Evolutionary conservation across 192 early-diverging fungal species (phyloP).

Genomic region (Coemansia furcata): DNA sequence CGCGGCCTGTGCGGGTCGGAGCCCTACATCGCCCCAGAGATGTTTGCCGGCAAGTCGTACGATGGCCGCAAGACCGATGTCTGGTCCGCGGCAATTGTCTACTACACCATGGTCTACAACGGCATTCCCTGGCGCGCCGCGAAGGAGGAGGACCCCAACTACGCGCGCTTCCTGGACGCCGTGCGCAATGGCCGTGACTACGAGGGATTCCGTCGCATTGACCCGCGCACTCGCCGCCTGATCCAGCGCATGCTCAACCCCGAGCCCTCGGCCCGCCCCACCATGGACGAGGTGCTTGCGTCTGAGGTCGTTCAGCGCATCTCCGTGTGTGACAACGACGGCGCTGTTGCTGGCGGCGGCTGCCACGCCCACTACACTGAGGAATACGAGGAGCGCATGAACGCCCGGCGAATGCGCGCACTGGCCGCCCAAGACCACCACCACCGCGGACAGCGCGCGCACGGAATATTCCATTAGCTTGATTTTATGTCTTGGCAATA

Average conservation of each 20-base stretch:
- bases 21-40: conserved; percentile 96
- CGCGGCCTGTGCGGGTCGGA: conserved; percentile 91
- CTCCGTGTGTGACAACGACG: conserved; percentile 57
- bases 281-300: conserved; percentile 66
- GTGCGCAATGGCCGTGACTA: conserved; percentile 65
- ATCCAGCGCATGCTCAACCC: conserved; percentile 84
- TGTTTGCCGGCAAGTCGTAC: conserved; percentile 73
- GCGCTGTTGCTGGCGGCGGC: conserved; percentile 35
- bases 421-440: conserved; percentile 35
- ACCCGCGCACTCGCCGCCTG: conserved; percentile 63
- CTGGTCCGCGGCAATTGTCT: conserved; percentile 94
- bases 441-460: conserved; percentile 9
- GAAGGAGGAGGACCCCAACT: conserved; percentile 62
- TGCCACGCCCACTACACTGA: conserved; percentile 53
- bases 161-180: conserved; percentile 60
- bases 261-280: conserved; percentile 65
- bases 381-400: conserved; percentile 51
- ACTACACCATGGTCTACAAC: conserved; percentile 75
- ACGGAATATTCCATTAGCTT: neutral
- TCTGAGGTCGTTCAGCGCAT: conserved; percentile 78
- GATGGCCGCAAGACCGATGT: conserved; percentile 89
- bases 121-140: conserved; percentile 65
- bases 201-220: conserved; percentile 72
- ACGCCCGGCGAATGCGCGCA: conserved; percentile 45
- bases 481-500: neutral